Percentiles rank a stretch among this genome's conserved stretches.
These are phyloP conservation scores for Starmerella khaoyaiensis DNA, from an alignment of 805 yeast genomes.

Conservation along the genomic window DNA sequence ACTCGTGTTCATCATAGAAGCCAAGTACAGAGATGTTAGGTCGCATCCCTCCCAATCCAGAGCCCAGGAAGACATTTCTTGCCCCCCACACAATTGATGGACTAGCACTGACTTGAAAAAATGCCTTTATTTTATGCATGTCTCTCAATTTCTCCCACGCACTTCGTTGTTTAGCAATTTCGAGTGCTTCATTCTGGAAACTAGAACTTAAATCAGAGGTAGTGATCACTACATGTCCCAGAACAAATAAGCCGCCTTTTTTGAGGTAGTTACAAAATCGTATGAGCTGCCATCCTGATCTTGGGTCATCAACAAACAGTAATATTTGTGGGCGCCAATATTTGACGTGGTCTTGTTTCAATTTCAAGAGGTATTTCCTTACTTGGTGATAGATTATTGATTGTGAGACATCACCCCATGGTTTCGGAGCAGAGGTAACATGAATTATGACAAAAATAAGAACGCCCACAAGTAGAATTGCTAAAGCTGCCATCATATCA, in stretches of 20 bases:
- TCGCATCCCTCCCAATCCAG: constrained; percentile 97
- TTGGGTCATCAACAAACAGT: constrained; percentile 77
- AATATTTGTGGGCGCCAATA: constrained; percentile 97
- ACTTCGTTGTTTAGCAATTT: constrained; percentile 53
- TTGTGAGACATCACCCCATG: constrained; percentile 98
- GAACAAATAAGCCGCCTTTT: constrained; percentile 83
- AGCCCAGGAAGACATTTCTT: constrained; percentile 77
- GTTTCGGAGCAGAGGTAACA: constrained; percentile 83
- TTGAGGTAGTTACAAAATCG: constrained; percentile 88
- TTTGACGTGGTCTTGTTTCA: constrained; percentile 85
- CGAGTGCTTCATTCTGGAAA: constrained; percentile 53
- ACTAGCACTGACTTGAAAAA: constrained; percentile 83
- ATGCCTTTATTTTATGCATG: constrained; percentile 67
- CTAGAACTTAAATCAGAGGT: constrained; percentile 22
- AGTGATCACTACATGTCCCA: constrained; percentile 80
- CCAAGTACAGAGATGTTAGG: constrained; percentile 93
- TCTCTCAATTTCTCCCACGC: constrained; percentile 84
- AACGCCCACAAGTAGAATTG: constrained; percentile 52
- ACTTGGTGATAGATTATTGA: constrained; percentile 92
- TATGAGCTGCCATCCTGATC: constrained; percentile 83
- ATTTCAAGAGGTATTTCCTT: constrained; percentile 68
- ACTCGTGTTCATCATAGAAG: constrained; percentile 48
- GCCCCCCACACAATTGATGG: constrained; percentile 91
- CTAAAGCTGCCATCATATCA: constrained; percentile 77
- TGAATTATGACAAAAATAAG: constrained; percentile 69